A percentile compares a stretch with the other conserved stretches of the same genome.
phyloP scores from a whole-genome alignment of 2,329 filamentous ascomycete species.

The Penicillium sp. region DNA sequence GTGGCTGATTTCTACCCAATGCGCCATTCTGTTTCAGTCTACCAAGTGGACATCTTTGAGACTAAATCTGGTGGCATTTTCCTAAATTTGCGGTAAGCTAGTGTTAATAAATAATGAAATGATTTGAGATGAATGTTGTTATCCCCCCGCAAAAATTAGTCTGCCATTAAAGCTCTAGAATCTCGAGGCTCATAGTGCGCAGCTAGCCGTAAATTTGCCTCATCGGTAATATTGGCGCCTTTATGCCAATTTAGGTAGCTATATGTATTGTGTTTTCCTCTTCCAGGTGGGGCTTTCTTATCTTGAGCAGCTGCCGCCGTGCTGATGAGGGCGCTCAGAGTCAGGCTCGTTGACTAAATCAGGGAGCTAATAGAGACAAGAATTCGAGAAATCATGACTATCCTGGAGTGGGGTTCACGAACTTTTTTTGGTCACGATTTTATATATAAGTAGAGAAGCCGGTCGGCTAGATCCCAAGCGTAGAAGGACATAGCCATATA shows the following conservation, averaged over 20 bases:
- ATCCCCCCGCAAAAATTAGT: neutral
- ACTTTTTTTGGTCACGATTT: too few species aligned
- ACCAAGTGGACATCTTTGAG: neutral
- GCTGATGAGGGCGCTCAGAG: too few species aligned
- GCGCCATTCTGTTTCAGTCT: neutral
- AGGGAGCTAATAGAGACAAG: too few species aligned
- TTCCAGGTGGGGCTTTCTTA: neutral
- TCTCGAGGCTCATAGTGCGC: too few species aligned
- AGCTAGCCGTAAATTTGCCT: too few species aligned
- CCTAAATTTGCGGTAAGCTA: neutral
- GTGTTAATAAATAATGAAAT: neutral
- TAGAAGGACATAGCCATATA: too few species aligned
- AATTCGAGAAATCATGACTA: too few species aligned
- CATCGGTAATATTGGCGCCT: too few species aligned
- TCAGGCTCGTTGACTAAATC: too few species aligned
- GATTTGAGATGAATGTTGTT: neutral
- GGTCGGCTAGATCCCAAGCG: too few species aligned
- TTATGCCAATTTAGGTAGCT: neutral
- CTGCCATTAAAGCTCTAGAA: neutral
- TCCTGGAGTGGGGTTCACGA: too few species aligned
- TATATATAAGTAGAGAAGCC: too few species aligned
- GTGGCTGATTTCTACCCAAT: neutral
- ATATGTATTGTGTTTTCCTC: neutral
- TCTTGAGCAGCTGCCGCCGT: neutral
- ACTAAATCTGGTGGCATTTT: slow-evolving; percentile 6